phyloP scores from a whole-genome alignment of 1,139 yeast genomes.

The Pichia sp. region DNA sequence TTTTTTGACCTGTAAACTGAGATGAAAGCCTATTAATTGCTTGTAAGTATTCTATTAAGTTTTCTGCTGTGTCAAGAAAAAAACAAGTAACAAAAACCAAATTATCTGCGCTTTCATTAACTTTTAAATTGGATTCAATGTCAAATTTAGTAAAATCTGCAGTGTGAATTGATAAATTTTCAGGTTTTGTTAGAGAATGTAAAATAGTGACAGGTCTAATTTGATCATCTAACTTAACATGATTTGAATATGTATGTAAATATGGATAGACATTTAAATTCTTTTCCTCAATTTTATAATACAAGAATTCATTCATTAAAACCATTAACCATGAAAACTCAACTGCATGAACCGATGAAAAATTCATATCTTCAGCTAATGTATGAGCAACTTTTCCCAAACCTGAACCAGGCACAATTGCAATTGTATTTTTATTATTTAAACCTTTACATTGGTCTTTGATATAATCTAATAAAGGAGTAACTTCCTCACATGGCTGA shows the following conservation, averaged over 20 bases:
- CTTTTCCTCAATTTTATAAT: constrained; percentile 19
- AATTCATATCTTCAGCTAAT: constrained; percentile 34
- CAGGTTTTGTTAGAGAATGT: constrained; percentile 34
- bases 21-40: constrained; percentile 44
- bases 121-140: constrained; percentile 18
- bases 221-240: constrained; percentile 45
- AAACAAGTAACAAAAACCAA: constrained; percentile 64
- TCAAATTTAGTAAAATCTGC: constrained; percentile 62
- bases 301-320: constrained; percentile 52
- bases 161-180: constrained; percentile 43
- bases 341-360: constrained; percentile 53
- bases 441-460: constrained; percentile 26
- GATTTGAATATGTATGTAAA: constrained; percentile 70
- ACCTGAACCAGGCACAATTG: constrained; percentile 77
- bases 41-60: constrained; percentile 64
- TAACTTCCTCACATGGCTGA: constrained; percentile 39
- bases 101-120: constrained; percentile 32
- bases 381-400: constrained; percentile 67
- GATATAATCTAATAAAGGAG: constrained; percentile 44
- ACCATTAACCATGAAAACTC: constrained; percentile 73
- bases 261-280: constrained; percentile 48
- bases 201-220: constrained; percentile 39
- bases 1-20: constrained; percentile 29
- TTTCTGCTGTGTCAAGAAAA: constrained; percentile 85
- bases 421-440: constrained; percentile 33